Evolutionary conservation across 768 basidiomycete genomes (phyloP), one percentile per base, ranked within the genome.

Genomic region (Naganishia vishniacii): DNA sequence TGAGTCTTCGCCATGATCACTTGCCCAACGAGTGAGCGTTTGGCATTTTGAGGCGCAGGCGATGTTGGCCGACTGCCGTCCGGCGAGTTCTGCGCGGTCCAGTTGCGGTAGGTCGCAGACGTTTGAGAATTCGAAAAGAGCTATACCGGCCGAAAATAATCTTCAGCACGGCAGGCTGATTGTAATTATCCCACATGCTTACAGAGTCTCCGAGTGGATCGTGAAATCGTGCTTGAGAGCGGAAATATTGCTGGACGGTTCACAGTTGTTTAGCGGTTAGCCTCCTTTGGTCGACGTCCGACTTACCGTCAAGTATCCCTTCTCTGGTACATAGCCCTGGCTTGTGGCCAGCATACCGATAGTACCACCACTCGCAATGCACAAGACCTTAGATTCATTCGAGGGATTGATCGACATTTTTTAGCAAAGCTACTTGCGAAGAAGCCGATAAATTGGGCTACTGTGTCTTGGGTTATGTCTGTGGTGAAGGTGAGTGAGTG

Each of bases 191-290:
- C n/a, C n/a, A n/a, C n/a, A n/a, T n/a, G 65, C 51, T 56, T 28
- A 66, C 68, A 46, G 91, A 92, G 65, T 89, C 86, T 74, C 88
- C 87, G 25, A 85, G 78, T 3, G 92, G 93, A 69, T 97, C 93
- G 76, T 97, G 89, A 71, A 97, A 97, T 13, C 93, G 85, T 41
- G 83, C 84, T 77, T 92, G 89, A 68, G 86, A 86, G 69, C 83
- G 80, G 29, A 94, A 82, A 0, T 86, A 89, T 76, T 90, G 60
- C 67, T 69, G 29, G 1, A 20, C 29, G 3, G 26, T 32, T n/a
- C 23, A 28, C 12, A 16, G 23, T 9, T 3, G 31, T 44, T n/a
- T n/a, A n/a, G n/a, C n/a, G n/a, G n/a, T n/a, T n/a, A n/a, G n/a
- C n/a, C n/a, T n/a, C n/a, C n/a, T n/a, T n/a, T n/a, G n/a, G n/a